These are phyloP conservation scores for Eimeria brunetti DNA, from an alignment of 169 alveolate genomes.

Conservation along the genomic window DNA sequence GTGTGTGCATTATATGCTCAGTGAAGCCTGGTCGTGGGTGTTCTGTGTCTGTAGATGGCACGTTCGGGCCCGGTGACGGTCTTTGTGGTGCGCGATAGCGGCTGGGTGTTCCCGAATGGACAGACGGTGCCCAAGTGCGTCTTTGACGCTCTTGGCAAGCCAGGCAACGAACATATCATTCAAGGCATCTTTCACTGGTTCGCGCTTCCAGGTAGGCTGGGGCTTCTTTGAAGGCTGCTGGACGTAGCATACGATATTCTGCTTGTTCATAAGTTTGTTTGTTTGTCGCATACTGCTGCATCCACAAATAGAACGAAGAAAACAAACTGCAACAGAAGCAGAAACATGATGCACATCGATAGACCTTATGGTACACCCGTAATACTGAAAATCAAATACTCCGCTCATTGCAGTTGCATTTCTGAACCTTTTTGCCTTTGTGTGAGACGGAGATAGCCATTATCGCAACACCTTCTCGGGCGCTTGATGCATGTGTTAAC, in stretches of 20 bases:
- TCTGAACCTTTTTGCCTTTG: not conserved
- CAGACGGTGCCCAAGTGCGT: constrained; percentile 78
- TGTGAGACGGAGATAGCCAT: not conserved
- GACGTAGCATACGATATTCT: not conserved
- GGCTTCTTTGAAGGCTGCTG: not conserved
- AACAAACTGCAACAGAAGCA: not conserved
- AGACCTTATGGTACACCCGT: not conserved
- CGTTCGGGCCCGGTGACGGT: constrained; percentile 78
- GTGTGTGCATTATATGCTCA: not conserved
- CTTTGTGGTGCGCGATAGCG: constrained; percentile 71
- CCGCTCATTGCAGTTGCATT: not conserved
- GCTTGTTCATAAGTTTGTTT: not conserved
- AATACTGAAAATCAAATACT: not conserved
- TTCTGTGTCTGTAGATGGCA: constrained; percentile 10
- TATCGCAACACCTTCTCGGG: not conserved
- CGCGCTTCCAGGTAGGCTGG: constrained; percentile 55
- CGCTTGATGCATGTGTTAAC: not conserved
- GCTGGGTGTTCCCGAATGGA: constrained; percentile 81
- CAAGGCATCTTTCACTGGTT: constrained; percentile 71
- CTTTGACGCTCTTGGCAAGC: constrained; percentile 59
- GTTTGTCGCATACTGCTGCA: not conserved
- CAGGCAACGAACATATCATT: constrained; percentile 22
- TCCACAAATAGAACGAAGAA: not conserved
- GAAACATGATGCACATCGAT: not conserved
- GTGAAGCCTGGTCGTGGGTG: constrained; percentile 16